phyloP scores from a whole-genome alignment of 106 monocot genomes.

The Narthecium ossifragum region DNA sequence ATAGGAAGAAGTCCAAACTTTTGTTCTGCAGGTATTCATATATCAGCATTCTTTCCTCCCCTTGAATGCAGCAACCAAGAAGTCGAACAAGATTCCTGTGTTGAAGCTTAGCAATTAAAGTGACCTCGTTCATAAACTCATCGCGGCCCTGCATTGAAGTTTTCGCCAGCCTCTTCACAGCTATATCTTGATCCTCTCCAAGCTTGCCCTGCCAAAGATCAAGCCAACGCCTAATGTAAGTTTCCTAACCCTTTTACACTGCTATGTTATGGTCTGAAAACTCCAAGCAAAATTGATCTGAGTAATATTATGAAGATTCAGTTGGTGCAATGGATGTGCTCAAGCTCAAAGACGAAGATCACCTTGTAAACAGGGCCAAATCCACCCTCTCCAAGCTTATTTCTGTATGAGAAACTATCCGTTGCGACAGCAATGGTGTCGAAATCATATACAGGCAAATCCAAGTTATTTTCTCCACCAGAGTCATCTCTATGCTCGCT shows the following conservation, averaged over 20 bases:
- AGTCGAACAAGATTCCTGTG: constrained; percentile 16
- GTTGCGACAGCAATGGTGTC: constrained; percentile 16
- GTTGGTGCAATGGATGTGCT: too few species aligned
- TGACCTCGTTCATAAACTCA: constrained; percentile 15
- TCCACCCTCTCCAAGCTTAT: constrained; percentile 33
- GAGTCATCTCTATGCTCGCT: too few species aligned
- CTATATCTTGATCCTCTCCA: constrained; percentile 10
- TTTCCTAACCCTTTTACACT: too few species aligned
- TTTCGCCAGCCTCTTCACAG: constrained; percentile 11
- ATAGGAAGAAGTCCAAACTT: constrained; percentile 10
- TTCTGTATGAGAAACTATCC: constrained; percentile 15
- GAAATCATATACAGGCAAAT: constrained; percentile 24
- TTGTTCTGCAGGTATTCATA: constrained; percentile 15
- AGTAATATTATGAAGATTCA: not conserved
- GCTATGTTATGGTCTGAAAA: too few species aligned
- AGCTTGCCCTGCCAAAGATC: constrained; percentile 8
- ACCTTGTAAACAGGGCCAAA: constrained; percentile 41
- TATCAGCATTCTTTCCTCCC: constrained; percentile 10
- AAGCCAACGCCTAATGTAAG: too few species aligned
- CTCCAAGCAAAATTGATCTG: too few species aligned
- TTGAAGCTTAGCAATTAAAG: constrained; percentile 13
- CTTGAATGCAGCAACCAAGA: constrained; percentile 10
- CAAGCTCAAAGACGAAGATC: too few species aligned
- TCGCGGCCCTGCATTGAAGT: constrained; percentile 5
- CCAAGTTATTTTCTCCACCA: too few species aligned